Evolutionary conservation across 2,329 filamentous ascomycete species (phyloP), one percentile per base, ranked within the genome.

Genomic region (Hypoxylon sp.): DNA sequence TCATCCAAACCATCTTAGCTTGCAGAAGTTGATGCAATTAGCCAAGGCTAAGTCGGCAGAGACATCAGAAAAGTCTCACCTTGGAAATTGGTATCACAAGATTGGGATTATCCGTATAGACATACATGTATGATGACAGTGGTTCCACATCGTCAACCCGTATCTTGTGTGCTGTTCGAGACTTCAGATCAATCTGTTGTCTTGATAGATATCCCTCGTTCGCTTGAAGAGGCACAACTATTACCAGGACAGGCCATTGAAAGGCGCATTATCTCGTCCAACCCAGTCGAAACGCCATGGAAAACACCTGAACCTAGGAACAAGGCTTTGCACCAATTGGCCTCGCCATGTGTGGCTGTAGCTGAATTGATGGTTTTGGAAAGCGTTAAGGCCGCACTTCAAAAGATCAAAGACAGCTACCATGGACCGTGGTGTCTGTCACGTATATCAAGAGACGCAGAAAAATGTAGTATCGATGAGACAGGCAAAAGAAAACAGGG

Each of bases 191-290:
- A 80, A 53, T 83, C 85, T 50, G 79, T 90, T 58, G 82, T 88
- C 22, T 77, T 94, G 26, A 78, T 94, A 56, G 92, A 94, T 74
- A 87, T 94, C 50, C 91, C 92, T 24, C 82, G 83, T 17, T 92
- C 92, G 1, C 86, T 94, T 42, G 89, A 92, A 71, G 83, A 88
- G 66, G 88, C 87, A 17, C 92, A 94, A 79, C 83, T 84, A 35
- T 80, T 81, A 11, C 76, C 80, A 5, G 79, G 78, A 31, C 73
- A 81, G 35, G 65, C 72, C 22, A 77, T 80, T 59, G 66, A 70
- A 53, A 80, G 81, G 55, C 81, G 82, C 62, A 79, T 89, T 51
- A 71, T 85, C 66, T 87, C 86, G 46, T 81, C 77, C 63, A 74
- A 74, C 68, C 84, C 82, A 63, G 80, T 78, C 73, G 82, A 74